Evolutionary conservation across 108 stramenopile genomes (phyloP), one percentile per base, ranked within the genome.

Genomic region (Seminavis robusta): DNA sequence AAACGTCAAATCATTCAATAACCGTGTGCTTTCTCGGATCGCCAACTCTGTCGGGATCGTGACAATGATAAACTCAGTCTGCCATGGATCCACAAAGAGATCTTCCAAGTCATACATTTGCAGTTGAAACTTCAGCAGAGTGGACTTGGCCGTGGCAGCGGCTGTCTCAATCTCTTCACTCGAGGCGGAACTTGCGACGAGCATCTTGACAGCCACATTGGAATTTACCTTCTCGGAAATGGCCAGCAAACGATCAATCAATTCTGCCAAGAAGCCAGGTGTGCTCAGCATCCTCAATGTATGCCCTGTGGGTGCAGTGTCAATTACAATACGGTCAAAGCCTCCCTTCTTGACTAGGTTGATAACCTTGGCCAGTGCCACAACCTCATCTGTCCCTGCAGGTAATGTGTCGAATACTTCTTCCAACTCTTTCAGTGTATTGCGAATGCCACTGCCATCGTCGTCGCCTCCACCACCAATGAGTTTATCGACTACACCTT

Each of bases 261-360:
- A 57, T 40, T 91, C 90, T 10, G 87, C 89, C 11, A 92, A 30
- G 55, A 86, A 91, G 4, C 63, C 72, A 23, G 89, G 93, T 0
- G 84, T 88, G 0, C 79, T 86, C 39, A 98, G 79, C 91, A 98
- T 91, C 23, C 95, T 73, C 37, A 96, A 63, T 8, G 97, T 98
- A 61, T 98, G 97, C 3, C 97, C 97, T 2, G 97, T 96, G 13
- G 97, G 97, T 1, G 97, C 97, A 10, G 97, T 98, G 62, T 98
- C 97, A 23, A 98, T 57, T 1, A 98, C 80, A 17, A 98, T 87
- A 9, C 95, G 76, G 69, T 96, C 93, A 63, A 91, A 97, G 40
- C 73, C 54, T 3, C 88, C 90, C 34, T 86, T 74, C 49, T 85
- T 86, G 3, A 91, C 77, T 20, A 94, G 58, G 33, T 86, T 86